Evolutionary conservation across 495 filamentous ascomycete species (phyloP).

Genomic region (Chaetomidium leptoderma): DNA sequence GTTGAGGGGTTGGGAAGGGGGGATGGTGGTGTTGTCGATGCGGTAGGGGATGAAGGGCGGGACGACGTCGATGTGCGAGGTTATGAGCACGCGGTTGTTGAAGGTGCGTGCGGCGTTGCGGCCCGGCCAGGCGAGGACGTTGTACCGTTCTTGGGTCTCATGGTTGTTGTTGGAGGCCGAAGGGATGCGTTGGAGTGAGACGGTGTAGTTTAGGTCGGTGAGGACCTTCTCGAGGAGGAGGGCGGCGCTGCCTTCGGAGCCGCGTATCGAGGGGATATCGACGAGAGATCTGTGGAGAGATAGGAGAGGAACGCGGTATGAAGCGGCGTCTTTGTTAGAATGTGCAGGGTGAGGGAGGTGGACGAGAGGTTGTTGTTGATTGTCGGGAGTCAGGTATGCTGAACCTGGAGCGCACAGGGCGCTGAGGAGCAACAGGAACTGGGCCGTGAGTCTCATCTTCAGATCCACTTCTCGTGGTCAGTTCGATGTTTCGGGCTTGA

Average conservation of each 20-base stretch:
- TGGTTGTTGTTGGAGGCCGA: slow-evolving; percentile 23
- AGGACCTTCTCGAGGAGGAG: slow-evolving; percentile 67
- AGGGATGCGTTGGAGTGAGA: slow-evolving; percentile 63
- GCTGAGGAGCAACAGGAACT: slow-evolving; percentile 16
- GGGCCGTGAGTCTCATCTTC: slow-evolving; percentile 17
- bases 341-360: background rate
- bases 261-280: slow-evolving; percentile 69
- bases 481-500: background rate
- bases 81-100: slow-evolving; percentile 56
- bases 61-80: slow-evolving; percentile 68
- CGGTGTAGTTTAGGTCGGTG: slow-evolving; percentile 35
- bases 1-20: slow-evolving; percentile 26
- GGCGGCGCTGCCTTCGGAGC: slow-evolving; percentile 65
- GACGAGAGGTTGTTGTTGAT: background rate
- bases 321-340: slow-evolving; percentile 17
- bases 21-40: slow-evolving; percentile 30
- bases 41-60: slow-evolving; percentile 69
- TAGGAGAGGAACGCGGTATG: slow-evolving; percentile 54
- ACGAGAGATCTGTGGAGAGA: slow-evolving; percentile 73
- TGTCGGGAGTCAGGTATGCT: background rate
- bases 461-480: background rate
- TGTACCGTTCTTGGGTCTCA: slow-evolving; percentile 53
- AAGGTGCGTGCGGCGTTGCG: slow-evolving; percentile 31
- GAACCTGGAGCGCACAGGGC: background rate
- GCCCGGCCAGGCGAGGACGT: slow-evolving; percentile 72